Conservation (phyloP, 805 yeast species). For the Cyberlindnera japonica region DNA sequence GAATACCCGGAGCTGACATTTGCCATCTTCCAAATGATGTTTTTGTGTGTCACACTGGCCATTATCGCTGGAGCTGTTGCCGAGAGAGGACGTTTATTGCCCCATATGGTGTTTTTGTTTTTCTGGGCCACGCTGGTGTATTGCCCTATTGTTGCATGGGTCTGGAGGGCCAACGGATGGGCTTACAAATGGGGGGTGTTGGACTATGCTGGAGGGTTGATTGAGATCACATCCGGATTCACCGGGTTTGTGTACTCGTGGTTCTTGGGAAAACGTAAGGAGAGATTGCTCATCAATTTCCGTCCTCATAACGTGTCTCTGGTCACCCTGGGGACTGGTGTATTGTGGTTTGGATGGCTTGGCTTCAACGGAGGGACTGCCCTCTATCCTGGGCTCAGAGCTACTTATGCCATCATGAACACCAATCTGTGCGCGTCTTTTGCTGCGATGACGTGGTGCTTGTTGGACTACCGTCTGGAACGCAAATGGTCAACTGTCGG, state of each 20-base stretch:
- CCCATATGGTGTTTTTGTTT: slow-evolving; percentile 77
- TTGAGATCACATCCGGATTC: slow-evolving; percentile 87
- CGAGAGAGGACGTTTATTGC: slow-evolving; percentile 87
- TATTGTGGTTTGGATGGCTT: slow-evolving; percentile 95
- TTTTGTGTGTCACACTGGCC: slow-evolving; percentile 85
- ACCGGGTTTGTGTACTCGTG: slow-evolving; percentile 85
- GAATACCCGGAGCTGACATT: slow-evolving; percentile 79
- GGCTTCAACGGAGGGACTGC: slow-evolving; percentile 94
- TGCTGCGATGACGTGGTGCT: slow-evolving; percentile 90
- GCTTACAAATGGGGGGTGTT: slow-evolving; percentile 87
- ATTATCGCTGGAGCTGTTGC: slow-evolving; percentile 91
- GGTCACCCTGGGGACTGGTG: slow-evolving; percentile 81
- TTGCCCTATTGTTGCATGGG: slow-evolving; percentile 94
- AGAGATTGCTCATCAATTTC: slow-evolving; percentile 70
- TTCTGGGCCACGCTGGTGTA: slow-evolving; percentile 89
- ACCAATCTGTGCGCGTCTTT: slow-evolving; percentile 85
- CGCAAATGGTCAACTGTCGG: slow-evolving; percentile 94
- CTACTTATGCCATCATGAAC: slow-evolving; percentile 88
- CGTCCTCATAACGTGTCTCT: slow-evolving; percentile 94
- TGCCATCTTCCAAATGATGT: slow-evolving; percentile 88
- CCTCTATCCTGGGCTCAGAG: slow-evolving; percentile 73
- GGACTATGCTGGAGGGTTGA: slow-evolving; percentile 98
- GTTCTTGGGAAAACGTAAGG: slow-evolving; percentile 78
- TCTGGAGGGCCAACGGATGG: slow-evolving; percentile 94
- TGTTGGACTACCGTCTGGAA: slow-evolving; percentile 83